Evolutionary conservation across 441 rosid species (phyloP), one percentile per base, ranked within the genome.

Genomic region (Gossypium davidsonii): DNA sequence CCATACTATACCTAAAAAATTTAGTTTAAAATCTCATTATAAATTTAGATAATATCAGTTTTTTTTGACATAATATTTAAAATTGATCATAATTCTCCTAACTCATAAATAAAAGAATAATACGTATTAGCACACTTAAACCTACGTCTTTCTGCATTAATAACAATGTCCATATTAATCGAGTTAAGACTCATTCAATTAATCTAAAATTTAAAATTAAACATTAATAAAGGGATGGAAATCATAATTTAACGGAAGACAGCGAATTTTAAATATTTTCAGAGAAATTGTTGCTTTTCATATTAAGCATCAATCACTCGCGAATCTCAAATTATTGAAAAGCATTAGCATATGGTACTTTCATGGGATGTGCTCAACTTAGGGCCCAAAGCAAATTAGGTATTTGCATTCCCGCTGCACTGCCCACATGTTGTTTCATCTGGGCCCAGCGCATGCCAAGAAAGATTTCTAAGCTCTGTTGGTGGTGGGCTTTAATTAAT

Each of bases 91-190:
- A 28, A 28, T 28, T 28, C 6, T 28, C 6, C 6, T 4, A 28
- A 4, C 6, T 28, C 1, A 28, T 28, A 28, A 28, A 28, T 28
- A 28, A 4, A 28, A 28, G 1, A 31, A 5, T 31, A 31, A 31
- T 31, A 1, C 0, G 0, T 4, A 31, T 31, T 31, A 31, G 1
- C 1, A 31, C 7, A 31, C 1, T 31, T 31, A 0, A 31, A 4
- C 0, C 0, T 1, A 5, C 0, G 1, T 5, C 0, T 0, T 31
- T 0, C 0, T 5, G 1, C 1, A 5, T 31, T 31, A 1, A 31
- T 0, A 31, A 31, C 0, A 31, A 31, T 4, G 0, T 5, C 0
- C 0, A 4, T 31, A 1, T 31, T 3, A 28, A 28, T 28, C 1
- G 34, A 28, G 0, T 28, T 28, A 28, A 28, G 4, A 31, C 1